Evolutionary conservation across 352 stramenopile species (phyloP).

Genomic region (Phytophthora cajani): DNA sequence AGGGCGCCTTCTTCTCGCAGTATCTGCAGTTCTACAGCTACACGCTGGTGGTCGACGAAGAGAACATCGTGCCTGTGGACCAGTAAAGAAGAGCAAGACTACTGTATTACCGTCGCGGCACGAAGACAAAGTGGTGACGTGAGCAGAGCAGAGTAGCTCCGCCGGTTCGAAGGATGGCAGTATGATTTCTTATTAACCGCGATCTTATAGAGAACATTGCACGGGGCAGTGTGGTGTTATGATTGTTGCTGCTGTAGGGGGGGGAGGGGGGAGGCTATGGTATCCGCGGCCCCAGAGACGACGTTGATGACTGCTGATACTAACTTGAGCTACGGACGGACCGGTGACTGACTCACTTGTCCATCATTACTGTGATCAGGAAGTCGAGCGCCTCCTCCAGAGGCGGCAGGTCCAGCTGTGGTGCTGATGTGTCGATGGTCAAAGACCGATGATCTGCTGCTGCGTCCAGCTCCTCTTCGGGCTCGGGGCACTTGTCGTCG

Average conservation of each 20-base stretch:
- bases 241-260: neutral
- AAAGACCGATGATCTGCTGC: slow-evolving; percentile 12
- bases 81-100: slow-evolving; percentile 11
- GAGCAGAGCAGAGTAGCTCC: neutral
- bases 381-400: slow-evolving; percentile 67
- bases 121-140: slow-evolving; percentile 10
- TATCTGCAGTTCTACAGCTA: slow-evolving; percentile 89
- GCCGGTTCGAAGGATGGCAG: slow-evolving; percentile 1
- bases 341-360: slow-evolving; percentile 20
- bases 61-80: slow-evolving; percentile 65
- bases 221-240: neutral
- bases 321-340: neutral
- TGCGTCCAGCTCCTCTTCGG: slow-evolving; percentile 20
- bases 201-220: slow-evolving; percentile 33
- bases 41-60: slow-evolving; percentile 77
- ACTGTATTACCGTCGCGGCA: slow-evolving; percentile 12
- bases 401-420: slow-evolving; percentile 36
- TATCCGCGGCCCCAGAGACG: slow-evolving; percentile 4
- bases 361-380: slow-evolving; percentile 50
- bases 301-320: neutral
- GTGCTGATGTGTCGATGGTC: slow-evolving; percentile 1
- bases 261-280: neutral
- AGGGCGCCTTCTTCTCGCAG: slow-evolving; percentile 87
- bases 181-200: slow-evolving; percentile 19
- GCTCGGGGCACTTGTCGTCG: slow-evolving; percentile 20